Conservation (phyloP, 441 rosid genomes). For the Aquilaria agallochum region DNA sequence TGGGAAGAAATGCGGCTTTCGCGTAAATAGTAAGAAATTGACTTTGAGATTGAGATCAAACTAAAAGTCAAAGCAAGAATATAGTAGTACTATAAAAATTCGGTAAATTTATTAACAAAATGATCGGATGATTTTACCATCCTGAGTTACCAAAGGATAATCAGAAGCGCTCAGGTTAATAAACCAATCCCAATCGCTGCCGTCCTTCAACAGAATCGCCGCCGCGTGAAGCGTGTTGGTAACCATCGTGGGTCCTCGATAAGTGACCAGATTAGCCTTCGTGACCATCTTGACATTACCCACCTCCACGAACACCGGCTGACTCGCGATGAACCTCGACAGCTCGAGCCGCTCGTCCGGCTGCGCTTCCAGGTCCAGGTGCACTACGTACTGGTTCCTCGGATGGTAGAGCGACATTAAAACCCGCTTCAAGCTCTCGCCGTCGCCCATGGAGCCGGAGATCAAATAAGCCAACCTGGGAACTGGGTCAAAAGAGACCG, state of each 20-base stretch:
- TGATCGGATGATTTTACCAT: constrained; percentile 33
- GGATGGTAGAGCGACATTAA: constrained; percentile 65
- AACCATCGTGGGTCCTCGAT: constrained; percentile 67
- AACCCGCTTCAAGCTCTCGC: constrained; percentile 56
- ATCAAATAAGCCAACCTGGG: constrained; percentile 56
- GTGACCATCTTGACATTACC: constrained; percentile 52
- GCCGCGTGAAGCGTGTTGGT: constrained; percentile 67
- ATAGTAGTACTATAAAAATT: not conserved
- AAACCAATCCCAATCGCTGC: constrained; percentile 73
- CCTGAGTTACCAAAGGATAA: constrained; percentile 70
- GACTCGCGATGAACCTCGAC: constrained; percentile 36
- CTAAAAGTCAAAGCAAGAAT: not conserved
- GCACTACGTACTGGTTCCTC: constrained; percentile 55
- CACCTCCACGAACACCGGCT: constrained; percentile 33
- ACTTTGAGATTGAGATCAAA: not conserved
- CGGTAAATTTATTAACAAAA: not conserved
- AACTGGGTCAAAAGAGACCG: constrained; percentile 18
- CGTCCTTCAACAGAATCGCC: constrained; percentile 48
- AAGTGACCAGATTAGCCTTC: constrained; percentile 61
- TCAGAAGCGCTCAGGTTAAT: constrained; percentile 68
- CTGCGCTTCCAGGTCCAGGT: constrained; percentile 58
- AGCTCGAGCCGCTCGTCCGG: constrained; percentile 53
- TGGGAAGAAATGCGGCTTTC: no score
- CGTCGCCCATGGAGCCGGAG: constrained; percentile 58
- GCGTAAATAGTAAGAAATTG: no score